Evolutionary conservation across 2,329 filamentous ascomycete genomes (phyloP), one percentile per base, ranked within the genome.

Genomic region (Neonectria punicea): DNA sequence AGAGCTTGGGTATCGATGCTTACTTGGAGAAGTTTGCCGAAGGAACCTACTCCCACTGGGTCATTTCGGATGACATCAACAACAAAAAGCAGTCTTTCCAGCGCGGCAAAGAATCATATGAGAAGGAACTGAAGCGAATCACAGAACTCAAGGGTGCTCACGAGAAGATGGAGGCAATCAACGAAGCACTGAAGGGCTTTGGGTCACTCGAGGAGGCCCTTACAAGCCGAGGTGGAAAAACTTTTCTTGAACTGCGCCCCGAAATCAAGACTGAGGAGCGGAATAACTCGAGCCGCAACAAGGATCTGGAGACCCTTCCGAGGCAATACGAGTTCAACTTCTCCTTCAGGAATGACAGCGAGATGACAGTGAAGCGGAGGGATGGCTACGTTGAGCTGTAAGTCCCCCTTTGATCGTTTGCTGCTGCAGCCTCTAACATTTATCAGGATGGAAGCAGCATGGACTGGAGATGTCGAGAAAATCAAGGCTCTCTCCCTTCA

Each of bases 401-500:
- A 83, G 87, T 82, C 3, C 16, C 20, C 30, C 4, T 13, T 28
- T 59, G 10, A 16, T 13, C 10, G 3, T 18, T 20, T 43, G 22
- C 1, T 8, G 18, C 41, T 30, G 18, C n/a, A 14, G 11, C 20
- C 14, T 39, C 66, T 70, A 70, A 75, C 51, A 46, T 32, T 7
- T 30, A 9, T 16, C 18, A 88, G 86, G 8, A 92, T 92, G 75
- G 89, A 95, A 73, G 92, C 92, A 39, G 88, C 88, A 5, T 96
- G 92, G 92, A 72, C 72, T 5, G 91, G 90, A n/a, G 87, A 96
- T 69, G 68, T 91, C 1, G 82, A 87, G 1, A 87, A 81, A 3
- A 87, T 95, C 77, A 92, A 92, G 73, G 77, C 80, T 14, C 80
- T 92, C 41, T 92, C 90, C 1, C 79, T 92, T 20, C 79, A 83